Percentiles rank a stretch among this genome's conserved stretches.
These are phyloP conservation scores for Coemansia erecta DNA, from an alignment of 192 early-diverging fungal genomes.

Conservation along the genomic window DNA sequence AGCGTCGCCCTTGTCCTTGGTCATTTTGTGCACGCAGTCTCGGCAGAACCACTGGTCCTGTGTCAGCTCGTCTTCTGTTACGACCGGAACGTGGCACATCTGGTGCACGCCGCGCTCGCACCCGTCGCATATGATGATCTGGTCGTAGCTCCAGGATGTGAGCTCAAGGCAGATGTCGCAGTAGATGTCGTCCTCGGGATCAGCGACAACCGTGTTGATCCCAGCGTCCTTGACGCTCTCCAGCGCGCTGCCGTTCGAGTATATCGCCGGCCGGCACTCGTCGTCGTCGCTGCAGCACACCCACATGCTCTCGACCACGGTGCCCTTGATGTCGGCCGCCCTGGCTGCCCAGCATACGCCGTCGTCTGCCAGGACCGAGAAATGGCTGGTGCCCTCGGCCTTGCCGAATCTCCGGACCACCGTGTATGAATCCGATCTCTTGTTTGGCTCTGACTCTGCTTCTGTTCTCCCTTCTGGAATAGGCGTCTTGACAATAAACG, in stretches of 20 bases:
- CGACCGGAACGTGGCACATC: constrained; percentile 42
- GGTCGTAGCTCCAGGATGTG: constrained; percentile 42
- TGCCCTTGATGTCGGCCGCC: constrained; percentile 23
- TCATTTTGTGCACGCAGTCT: constrained; percentile 15
- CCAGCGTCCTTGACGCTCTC: neutral
- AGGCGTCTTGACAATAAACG: constrained; percentile 19
- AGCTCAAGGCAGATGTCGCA: constrained; percentile 24
- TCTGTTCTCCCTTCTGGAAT: neutral
- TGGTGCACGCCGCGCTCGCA: constrained; percentile 52
- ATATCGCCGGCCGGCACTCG: constrained; percentile 14
- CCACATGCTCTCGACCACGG: constrained; percentile 45
- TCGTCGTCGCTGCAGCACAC: constrained; percentile 39
- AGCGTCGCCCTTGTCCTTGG: neutral
- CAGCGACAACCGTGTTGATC: constrained; percentile 41
- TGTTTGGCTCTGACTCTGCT: neutral
- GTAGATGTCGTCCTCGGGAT: constrained; percentile 50
- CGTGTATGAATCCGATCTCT: neutral
- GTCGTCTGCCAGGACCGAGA: constrained; percentile 19
- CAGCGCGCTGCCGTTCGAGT: neutral
- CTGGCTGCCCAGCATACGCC: constrained; percentile 29
- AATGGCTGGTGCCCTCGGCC: constrained; percentile 17
- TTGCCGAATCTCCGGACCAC: constrained; percentile 41
- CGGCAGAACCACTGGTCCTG: constrained; percentile 48
- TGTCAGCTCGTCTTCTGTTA: constrained; percentile 39
- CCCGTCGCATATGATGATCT: constrained; percentile 50